Conservation (phyloP, 73 alveolate genomes). For the Paramecium octaurelia region DNA sequence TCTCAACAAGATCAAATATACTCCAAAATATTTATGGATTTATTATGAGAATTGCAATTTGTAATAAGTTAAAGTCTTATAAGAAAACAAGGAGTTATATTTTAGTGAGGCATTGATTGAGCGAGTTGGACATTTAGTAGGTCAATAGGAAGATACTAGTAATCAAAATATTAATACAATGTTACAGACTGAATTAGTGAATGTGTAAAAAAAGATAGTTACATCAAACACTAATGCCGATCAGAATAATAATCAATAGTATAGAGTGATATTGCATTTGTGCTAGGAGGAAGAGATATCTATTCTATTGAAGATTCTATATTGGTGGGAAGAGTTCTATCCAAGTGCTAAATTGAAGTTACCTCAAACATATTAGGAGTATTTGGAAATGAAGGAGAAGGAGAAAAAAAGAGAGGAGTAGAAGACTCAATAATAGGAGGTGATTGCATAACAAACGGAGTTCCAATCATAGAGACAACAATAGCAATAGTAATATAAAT, state of each 20-base stretch:
- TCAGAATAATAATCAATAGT: background rate
- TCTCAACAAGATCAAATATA: background rate
- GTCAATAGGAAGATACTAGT: background rate
- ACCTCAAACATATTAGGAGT: conserved; percentile 12
- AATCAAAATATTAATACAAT: background rate
- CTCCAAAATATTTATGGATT: background rate
- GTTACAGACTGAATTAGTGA: background rate
- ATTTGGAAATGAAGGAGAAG: conserved; percentile 12
- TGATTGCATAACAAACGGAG: conserved; percentile 44
- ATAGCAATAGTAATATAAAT: conserved; percentile 12
- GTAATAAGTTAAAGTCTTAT: background rate
- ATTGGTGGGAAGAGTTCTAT: conserved; percentile 61
- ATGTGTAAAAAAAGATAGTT: background rate
- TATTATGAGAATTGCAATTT: background rate
- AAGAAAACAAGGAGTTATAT: background rate
- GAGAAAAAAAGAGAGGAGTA: conserved; percentile 51
- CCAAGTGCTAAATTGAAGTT: conserved; percentile 24
- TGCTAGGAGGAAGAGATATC: conserved; percentile 58
- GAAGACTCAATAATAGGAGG: background rate
- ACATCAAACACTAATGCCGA: background rate
- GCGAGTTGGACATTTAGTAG: background rate
- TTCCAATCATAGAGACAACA: background rate
- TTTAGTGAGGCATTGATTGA: background rate
- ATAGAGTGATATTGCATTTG: conserved; percentile 46
- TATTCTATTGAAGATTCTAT: conserved; percentile 33